These are phyloP conservation scores for Cryptomeria japonica DNA, from an alignment of 75 land plant genomes.

Conservation along the genomic window DNA sequence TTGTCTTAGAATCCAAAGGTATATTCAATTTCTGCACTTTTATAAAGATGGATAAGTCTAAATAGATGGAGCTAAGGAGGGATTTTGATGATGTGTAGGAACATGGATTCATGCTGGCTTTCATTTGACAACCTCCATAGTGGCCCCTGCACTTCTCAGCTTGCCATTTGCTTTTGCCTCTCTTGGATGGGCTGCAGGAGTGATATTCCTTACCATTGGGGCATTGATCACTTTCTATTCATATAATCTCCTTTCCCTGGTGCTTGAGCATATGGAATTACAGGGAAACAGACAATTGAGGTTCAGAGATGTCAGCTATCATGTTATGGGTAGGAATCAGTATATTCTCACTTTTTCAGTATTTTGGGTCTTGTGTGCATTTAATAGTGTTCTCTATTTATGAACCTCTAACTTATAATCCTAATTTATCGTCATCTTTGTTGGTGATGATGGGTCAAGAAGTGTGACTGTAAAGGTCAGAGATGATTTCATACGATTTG, in stretches of 20 bases:
- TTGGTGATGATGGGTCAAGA: too few species aligned
- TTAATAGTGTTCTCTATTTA: too few species aligned
- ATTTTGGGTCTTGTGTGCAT: too few species aligned
- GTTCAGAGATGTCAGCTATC: slow-evolving; percentile 65
- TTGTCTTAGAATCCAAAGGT: too few species aligned
- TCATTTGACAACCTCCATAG: slow-evolving; percentile 82
- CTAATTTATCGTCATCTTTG: too few species aligned
- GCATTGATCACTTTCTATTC: slow-evolving; percentile 72
- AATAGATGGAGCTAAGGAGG: too few species aligned
- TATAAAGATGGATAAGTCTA: too few species aligned
- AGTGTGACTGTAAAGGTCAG: too few species aligned
- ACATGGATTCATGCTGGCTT: slow-evolving; percentile 86
- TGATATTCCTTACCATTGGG: slow-evolving; percentile 41
- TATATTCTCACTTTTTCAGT: too few species aligned
- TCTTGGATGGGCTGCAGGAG: slow-evolving; percentile 67
- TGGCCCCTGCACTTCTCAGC: slow-evolving; percentile 72
- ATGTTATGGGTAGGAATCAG: slow-evolving; percentile 48
- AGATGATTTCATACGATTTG: too few species aligned
- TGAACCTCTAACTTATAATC: too few species aligned
- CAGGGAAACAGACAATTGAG: slow-evolving; percentile 59
- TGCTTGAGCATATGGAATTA: slow-evolving; percentile 64
- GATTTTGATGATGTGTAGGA: slow-evolving; percentile 27
- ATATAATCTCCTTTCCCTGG: slow-evolving; percentile 60
- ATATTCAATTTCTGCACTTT: too few species aligned
- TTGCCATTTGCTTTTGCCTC: slow-evolving; percentile 66